phyloP scores from a whole-genome alignment of 169 alveolate genomes.

The Cryptosporidium tyzzeri region DNA sequence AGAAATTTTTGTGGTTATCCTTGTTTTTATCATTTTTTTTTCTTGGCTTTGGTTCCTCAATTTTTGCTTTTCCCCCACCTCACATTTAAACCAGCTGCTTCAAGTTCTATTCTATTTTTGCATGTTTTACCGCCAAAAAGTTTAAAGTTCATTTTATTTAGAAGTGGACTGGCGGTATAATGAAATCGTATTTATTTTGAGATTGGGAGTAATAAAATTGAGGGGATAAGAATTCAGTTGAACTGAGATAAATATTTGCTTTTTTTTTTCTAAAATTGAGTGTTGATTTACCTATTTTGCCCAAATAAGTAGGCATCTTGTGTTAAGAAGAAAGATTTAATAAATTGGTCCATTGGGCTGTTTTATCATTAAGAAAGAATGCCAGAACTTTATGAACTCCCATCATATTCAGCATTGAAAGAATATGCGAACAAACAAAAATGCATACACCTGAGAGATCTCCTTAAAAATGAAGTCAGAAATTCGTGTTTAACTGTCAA shows the following conservation, averaged over 20 bases:
- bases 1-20: no score
- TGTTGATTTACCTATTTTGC: background rate
- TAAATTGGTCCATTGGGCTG: background rate
- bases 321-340: background rate
- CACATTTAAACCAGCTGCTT: background rate
- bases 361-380: background rate
- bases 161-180: background rate
- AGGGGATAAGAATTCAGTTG: background rate
- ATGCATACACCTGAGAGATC: conserved; percentile 81
- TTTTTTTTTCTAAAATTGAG: background rate
- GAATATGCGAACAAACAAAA: conserved; percentile 48
- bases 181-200: background rate
- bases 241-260: background rate
- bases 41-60: background rate
- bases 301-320: background rate
- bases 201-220: no score
- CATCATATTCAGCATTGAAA: conserved; percentile 26
- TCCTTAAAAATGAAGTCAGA: conserved; percentile 80
- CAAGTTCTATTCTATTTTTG: background rate
- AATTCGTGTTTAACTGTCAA: conserved; percentile 77
- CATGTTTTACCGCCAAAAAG: background rate
- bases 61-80: background rate
- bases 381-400: conserved; percentile 59
- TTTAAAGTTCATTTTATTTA: no score
- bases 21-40: background rate